Conservation (phyloP, 495 filamentous ascomycete species). For the Opeltia flavorubescens region DNA sequence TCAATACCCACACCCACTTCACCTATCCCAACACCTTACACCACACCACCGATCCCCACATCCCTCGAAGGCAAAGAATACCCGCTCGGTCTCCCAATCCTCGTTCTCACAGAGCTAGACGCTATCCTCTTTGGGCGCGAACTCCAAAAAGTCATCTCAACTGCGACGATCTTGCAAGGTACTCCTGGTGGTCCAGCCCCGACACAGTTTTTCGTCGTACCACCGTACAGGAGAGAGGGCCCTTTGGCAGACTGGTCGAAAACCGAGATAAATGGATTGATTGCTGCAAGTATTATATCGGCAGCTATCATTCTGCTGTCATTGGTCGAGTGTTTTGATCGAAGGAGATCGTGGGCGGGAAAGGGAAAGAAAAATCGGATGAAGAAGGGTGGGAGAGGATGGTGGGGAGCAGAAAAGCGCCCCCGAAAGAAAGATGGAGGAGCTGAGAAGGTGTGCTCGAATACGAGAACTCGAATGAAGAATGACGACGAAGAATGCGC, state of each 20-base stretch:
- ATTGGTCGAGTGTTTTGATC: neutral
- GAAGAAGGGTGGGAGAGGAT: neutral
- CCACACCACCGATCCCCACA: neutral
- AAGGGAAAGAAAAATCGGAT: neutral
- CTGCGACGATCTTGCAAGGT: neutral
- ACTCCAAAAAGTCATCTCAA: too few relatives aligned
- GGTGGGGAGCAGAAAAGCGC: neutral
- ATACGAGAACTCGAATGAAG: too few relatives aligned
- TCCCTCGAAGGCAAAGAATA: neutral
- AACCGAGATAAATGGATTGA: too few relatives aligned
- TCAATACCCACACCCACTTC: neutral
- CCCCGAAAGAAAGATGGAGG: neutral
- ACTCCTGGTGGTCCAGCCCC: neutral
- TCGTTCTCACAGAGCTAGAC: slow-evolving; percentile 1
- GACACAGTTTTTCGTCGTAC: slow-evolving; percentile 13
- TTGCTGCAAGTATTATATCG: slow-evolving; percentile 1
- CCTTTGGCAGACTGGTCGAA: too few relatives aligned
- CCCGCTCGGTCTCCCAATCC: neutral
- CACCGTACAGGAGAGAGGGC: too few relatives aligned
- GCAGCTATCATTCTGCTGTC: neutral
- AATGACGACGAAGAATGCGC: too few relatives aligned
- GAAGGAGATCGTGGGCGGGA: neutral
- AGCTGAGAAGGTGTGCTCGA: neutral
- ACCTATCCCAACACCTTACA: neutral
- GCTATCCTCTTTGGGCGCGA: neutral